phyloP scores from a whole-genome alignment of 2,329 filamentous ascomycete genomes.

The Karstenula rhodostoma region DNA sequence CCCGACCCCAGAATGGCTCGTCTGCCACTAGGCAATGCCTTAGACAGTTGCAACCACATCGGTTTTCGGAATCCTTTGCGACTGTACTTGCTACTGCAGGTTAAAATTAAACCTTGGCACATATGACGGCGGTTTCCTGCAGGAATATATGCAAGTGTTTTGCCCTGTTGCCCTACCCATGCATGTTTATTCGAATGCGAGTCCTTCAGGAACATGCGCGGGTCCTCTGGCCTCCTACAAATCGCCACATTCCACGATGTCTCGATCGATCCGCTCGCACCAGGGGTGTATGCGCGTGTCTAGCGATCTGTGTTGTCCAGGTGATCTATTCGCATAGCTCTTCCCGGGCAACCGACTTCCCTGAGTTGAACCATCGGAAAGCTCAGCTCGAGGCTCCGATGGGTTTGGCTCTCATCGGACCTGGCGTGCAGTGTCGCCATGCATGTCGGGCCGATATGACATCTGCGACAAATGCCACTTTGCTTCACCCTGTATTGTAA shows the following conservation, averaged over 20 bases:
- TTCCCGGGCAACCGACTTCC: background rate
- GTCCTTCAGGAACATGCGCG: background rate
- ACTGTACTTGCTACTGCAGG: background rate
- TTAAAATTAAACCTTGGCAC: background rate
- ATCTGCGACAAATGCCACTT: too few species aligned
- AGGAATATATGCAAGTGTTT: conserved; percentile 2
- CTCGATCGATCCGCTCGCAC: background rate
- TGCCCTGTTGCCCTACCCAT: background rate
- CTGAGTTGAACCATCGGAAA: background rate
- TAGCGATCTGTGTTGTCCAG: background rate
- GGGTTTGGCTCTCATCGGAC: background rate
- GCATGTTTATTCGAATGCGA: background rate
- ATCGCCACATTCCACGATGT: background rate
- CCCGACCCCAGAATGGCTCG: background rate
- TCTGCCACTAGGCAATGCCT: background rate
- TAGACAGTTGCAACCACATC: background rate
- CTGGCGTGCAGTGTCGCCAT: background rate
- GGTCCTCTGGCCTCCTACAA: background rate
- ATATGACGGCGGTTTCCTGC: background rate
- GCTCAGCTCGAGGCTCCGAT: background rate
- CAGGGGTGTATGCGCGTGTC: background rate
- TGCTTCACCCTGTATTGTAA: too few species aligned
- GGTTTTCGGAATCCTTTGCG: background rate
- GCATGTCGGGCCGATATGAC: background rate
- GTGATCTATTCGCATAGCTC: background rate